Evolutionary conservation across 2,329 filamentous ascomycete genomes (phyloP).

Genomic region (Fusarium piperis): DNA sequence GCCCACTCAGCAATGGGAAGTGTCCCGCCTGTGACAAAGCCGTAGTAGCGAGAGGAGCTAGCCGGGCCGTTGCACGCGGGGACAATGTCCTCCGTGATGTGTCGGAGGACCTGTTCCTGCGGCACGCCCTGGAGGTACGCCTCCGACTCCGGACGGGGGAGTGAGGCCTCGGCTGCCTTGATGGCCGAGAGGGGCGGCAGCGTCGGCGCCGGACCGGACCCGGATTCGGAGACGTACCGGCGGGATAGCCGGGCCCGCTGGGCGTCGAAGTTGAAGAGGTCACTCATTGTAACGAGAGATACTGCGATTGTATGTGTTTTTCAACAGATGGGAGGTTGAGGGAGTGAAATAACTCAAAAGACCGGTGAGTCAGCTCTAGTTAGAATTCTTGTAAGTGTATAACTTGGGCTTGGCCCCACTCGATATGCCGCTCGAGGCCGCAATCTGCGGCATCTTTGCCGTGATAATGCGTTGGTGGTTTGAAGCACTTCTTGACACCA

Average conservation of each 20-base stretch:
- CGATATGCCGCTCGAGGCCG: slow-evolving; percentile 16
- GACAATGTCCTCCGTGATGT: slow-evolving; percentile 58
- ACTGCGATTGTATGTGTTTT: background rate
- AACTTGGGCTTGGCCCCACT: slow-evolving; percentile 12
- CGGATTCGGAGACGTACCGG: slow-evolving; percentile 21
- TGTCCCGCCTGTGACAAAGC: slow-evolving; percentile 85
- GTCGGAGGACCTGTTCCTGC: slow-evolving; percentile 46
- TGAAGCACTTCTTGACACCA: background rate
- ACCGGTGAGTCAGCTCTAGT: background rate
- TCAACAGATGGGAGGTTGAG: background rate
- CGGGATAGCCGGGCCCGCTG: slow-evolving; percentile 38
- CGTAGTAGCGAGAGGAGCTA: slow-evolving; percentile 78
- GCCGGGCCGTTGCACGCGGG: slow-evolving; percentile 74
- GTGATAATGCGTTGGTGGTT: background rate
- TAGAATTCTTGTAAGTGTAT: background rate
- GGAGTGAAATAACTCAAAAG: background rate
- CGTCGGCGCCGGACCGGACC: slow-evolving; percentile 42
- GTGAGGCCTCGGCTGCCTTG: slow-evolving; percentile 50
- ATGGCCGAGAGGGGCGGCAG: slow-evolving; percentile 52
- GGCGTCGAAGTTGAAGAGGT: slow-evolving; percentile 39
- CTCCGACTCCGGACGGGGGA: slow-evolving; percentile 46
- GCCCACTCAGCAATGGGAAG: slow-evolving; percentile 84
- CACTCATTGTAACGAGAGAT: slow-evolving; percentile 32
- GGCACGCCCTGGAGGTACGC: slow-evolving; percentile 46
- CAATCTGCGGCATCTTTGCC: slow-evolving; percentile 15